Evolutionary conservation across 345 rosid genomes (phyloP), one percentile per base, ranked within the genome.

Genomic region (Toxicodendron radicans): DNA sequence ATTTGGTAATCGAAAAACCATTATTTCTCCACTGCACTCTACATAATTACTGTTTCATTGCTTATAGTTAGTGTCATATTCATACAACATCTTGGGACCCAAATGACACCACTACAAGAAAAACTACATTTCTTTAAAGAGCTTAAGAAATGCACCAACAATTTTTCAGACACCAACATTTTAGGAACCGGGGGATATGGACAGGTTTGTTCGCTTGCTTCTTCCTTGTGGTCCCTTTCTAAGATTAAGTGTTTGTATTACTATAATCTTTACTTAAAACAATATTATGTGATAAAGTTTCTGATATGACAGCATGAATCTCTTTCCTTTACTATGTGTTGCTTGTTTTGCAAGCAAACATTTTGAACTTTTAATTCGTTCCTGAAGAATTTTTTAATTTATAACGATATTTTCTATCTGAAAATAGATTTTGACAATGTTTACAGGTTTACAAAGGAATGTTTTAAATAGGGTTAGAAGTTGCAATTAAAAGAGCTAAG

Each of bases 131-230:
- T 85, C 64, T 51, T 77, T n/a, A 76, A 81, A 49, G 87, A 87
- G 68, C 78, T 87, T 6, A 80, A 67, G 71, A 87, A 85, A 71
- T 85, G 64, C 78, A 80, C 88, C 73, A 75, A 73, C 56, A 80
- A 80, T 53, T 87, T 87, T 78, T 82, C 87, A 35, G 79, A 83
- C 10, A 58, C 79, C 74, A 83, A 72, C 68, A 73, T 71, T 58
- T 70, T 87, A 61, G 89, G 91, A 59, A 78, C 83, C 10, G 91
- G 91, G 2, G 91, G 87, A 14, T 85, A 83, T 70, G 91, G 91
- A 57, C 83, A 83, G 84, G 88, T 85, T 56, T 53, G 12, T 54
- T 58, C 30, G 10, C 7, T 30, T 24, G n/a, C 20, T 12, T 3
- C 27, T 49, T 49, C 2, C 3, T 16, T 16, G 2, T 51, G 12